Base-by-base conservation (phyloP, 768 basidiomycete genomes). In the Suillus hirtellus region DNA sequence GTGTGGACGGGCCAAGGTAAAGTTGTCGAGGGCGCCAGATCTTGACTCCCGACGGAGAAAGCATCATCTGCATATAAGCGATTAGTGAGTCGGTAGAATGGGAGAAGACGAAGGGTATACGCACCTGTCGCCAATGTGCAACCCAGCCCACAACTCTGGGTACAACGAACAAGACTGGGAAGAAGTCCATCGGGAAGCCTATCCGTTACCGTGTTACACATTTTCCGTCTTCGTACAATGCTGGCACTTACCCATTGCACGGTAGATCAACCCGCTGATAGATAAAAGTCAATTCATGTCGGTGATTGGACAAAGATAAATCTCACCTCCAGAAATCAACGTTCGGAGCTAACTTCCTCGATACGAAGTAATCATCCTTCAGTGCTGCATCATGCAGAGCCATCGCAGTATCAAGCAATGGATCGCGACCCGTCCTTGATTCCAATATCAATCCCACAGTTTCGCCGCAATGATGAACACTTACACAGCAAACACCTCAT, bases 161-260 rank as follows among this genome's bases (percentile, higher is more conserved):
- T 2, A 96, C 93, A 21, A 89, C 93, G 71, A 96, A 96, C 38
- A 96, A 78, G 24, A 96, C 94, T 0, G 95, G 94, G 86, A 95
- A 96, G 76, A 92, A 96, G 77, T 96, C 95, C 67, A 92, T 82
- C 2, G 95, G 95, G 83, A 96, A 96, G 50, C 94, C 92, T 92
- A 65, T 19, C 3, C n/a, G 55, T 38, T 38, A 44, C 24, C 53
- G 60, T 9, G 53, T 21, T 27, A 66, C 64, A 67, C 60, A 46
- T 46, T 34, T 37, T 46, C 5, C 27, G 34, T 21, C 24, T 15
- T 40, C 55, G 17, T 46, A 47, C 14, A 5, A 14, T 46, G 11
- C 34, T 54, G 63, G 65, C 47, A 69, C 81, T 66, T 66, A 92
- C 92, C 93, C 93, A 95, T 95, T 24, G 92, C 92, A 58, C 92